Base-by-base conservation (phyloP, 2,329 filamentous ascomycete species). In the Aureobasidium zeae region DNA sequence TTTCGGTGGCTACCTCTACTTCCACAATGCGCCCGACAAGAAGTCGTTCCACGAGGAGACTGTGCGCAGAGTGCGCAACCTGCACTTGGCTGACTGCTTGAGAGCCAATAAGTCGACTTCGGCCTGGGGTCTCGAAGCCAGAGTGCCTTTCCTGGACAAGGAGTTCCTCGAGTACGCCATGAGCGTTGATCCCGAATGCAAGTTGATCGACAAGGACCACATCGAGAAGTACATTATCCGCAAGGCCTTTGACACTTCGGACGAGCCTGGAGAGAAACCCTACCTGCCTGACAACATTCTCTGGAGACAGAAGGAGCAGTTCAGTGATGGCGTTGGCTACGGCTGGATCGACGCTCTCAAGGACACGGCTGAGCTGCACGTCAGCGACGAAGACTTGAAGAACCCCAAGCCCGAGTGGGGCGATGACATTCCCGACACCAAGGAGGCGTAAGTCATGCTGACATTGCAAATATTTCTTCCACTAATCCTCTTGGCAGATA, bases 301-400 rank as follows among this genome's bases (percentile, higher is more conserved):
- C 45, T 98, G 86, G 84, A 77, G 93, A 62, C 93, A 98, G 69
- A 98, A 98, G 79, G 91, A 98, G 72, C 91, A 98, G 70, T 98
- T 98, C 73, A 93, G 83, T 47, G 93, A 98, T 58, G 93, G 91
- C 62, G 91, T 98, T 46, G 91, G 91, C 46, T 98, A 98, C 70
- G 88, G 91, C 51, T 98, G 91, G 91, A 98, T 98, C 61, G 91
- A 98, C 60, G 84, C 81, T 5, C 78, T 98, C 57, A 96, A 95
- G 75, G 91, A 96, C 67, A 85, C 83, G 58, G 91, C 91, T 24
- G 87, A 93, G 68, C 64, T 80, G 52, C 78, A 91, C 46, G 83
- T 98, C 45, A 94, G 85, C 13, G 89, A 98, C 60, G 89, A 96
- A 73, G 88, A 93, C 80, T 86, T 96, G 83, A 87, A 88, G 74